Conservation (phyloP, 2,329 filamentous ascomycete genomes). For the Didymella glomerata region DNA sequence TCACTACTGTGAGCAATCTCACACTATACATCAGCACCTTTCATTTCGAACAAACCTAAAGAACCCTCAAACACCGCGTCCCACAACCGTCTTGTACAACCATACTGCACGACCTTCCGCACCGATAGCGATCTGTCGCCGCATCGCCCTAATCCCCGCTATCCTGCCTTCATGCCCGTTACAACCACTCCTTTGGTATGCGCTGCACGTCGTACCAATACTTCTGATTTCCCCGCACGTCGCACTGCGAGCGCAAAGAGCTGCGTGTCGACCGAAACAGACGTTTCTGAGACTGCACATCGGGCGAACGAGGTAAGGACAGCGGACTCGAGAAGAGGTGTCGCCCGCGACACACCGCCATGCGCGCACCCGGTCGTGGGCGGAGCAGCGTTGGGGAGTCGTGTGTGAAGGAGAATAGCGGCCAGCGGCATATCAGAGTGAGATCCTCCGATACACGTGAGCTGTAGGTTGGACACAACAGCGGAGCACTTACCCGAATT, state of each 20-base stretch:
- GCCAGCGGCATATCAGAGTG: constrained; percentile 5
- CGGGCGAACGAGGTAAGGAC: constrained; percentile 4
- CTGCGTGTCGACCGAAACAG: constrained; percentile 22
- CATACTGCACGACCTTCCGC: constrained; percentile 15
- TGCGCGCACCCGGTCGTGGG: constrained; percentile 5
- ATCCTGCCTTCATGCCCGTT: constrained; percentile 19
- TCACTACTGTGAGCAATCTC: not conserved
- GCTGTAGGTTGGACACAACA: constrained; percentile 7
- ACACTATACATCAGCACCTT: not conserved
- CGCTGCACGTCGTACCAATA: constrained; percentile 30
- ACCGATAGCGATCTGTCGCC: constrained; percentile 17
- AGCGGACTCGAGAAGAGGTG: constrained; percentile 5
- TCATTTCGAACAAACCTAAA: not conserved
- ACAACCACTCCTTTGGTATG: constrained; percentile 4
- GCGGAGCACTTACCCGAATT: constrained; percentile 2
- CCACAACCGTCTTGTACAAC: constrained; percentile 17
- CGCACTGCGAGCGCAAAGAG: constrained; percentile 11
- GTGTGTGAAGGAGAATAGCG: not conserved
- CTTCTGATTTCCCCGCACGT: constrained; percentile 21
- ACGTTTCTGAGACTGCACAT: constrained; percentile 7
- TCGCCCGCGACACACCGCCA: constrained; percentile 12
- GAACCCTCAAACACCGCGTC: constrained; percentile 5
- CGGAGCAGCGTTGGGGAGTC: constrained; percentile 2
- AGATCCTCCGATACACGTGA: constrained; percentile 6
- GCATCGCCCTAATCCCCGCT: constrained; percentile 22